These are phyloP conservation scores for Candida incommunis DNA, from an alignment of 805 yeast genomes.

Conservation along the genomic window DNA sequence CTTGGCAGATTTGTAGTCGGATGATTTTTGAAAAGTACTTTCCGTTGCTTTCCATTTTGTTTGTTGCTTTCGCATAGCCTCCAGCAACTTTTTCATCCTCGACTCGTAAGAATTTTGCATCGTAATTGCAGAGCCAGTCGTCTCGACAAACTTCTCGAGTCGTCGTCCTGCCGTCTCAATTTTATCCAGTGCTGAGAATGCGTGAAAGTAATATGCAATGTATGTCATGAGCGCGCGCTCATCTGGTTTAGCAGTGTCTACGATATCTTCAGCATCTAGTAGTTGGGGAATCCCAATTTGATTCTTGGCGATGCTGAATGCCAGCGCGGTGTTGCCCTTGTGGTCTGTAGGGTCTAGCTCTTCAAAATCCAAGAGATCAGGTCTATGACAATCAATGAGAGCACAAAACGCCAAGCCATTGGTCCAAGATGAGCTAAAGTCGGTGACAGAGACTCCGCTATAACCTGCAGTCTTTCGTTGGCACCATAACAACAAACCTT, in stretches of 20 bases:
- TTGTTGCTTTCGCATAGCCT: constrained; percentile 11
- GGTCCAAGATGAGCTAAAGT: constrained; percentile 45
- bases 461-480: constrained; percentile 30
- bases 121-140: constrained; percentile 16
- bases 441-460: constrained; percentile 25
- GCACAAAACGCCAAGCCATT: constrained; percentile 36
- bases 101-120: constrained; percentile 22
- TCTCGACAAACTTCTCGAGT: constrained; percentile 24
- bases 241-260: constrained; percentile 34
- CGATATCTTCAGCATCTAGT: constrained; percentile 41
- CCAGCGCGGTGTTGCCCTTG: constrained; percentile 21
- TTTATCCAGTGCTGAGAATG: constrained; percentile 24
- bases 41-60: constrained; percentile 14
- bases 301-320: constrained; percentile 30
- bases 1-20: constrained; percentile 16
- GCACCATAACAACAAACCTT: constrained; percentile 39
- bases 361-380: constrained; percentile 26
- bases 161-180: constrained; percentile 26
- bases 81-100: constrained; percentile 18
- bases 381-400: constrained; percentile 27
- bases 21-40: constrained; percentile 12
- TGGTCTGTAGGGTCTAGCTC: constrained; percentile 18
- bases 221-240: constrained; percentile 47
- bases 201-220: constrained; percentile 44
- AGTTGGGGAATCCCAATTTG: constrained; percentile 36